Percentiles rank a stretch among this genome's conserved stretches.
Conservation (phyloP, 1,284 basidiomycete species). For the Hymenochaete sp. region DNA sequence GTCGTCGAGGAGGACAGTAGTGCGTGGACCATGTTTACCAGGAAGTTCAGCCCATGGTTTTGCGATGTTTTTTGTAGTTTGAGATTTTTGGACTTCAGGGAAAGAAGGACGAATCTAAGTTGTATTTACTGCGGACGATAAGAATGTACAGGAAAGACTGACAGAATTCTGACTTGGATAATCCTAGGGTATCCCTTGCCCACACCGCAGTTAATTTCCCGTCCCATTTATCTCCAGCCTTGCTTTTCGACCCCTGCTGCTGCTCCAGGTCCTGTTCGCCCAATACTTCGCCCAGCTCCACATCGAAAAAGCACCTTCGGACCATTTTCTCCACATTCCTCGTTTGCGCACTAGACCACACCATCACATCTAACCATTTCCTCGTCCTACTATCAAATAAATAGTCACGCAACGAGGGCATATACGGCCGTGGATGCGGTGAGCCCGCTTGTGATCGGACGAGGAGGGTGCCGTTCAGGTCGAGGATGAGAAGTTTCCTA, state of each 20-base stretch:
- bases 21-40: constrained; percentile 45
- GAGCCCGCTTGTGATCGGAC: constrained; percentile 42
- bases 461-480: constrained; percentile 80
- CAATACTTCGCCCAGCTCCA: neutral
- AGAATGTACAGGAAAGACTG: constrained; percentile 26
- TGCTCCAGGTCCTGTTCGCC: constrained; percentile 19
- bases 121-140: neutral
- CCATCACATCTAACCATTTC: constrained; percentile 69
- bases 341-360: constrained; percentile 83
- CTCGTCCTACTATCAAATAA: constrained; percentile 48
- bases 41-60: constrained; percentile 59
- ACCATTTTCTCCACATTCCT: constrained; percentile 73
- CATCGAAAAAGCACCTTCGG: constrained; percentile 37
- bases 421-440: constrained; percentile 55
- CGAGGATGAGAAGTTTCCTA: constrained; percentile 70
- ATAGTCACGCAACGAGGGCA: constrained; percentile 55
- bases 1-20: constrained; percentile 78
- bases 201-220: constrained; percentile 51
- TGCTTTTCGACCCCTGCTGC: constrained; percentile 23
- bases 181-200: constrained; percentile 71
- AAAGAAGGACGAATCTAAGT: constrained; percentile 9
- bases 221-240: constrained; percentile 8
- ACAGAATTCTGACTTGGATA: constrained; percentile 53
- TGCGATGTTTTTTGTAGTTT: constrained; percentile 68
- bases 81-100: constrained; percentile 40